Evolutionary conservation across 2,329 filamentous ascomycete genomes (phyloP), one percentile per base, ranked within the genome.

Genomic region (Hypoxylon sp.): DNA sequence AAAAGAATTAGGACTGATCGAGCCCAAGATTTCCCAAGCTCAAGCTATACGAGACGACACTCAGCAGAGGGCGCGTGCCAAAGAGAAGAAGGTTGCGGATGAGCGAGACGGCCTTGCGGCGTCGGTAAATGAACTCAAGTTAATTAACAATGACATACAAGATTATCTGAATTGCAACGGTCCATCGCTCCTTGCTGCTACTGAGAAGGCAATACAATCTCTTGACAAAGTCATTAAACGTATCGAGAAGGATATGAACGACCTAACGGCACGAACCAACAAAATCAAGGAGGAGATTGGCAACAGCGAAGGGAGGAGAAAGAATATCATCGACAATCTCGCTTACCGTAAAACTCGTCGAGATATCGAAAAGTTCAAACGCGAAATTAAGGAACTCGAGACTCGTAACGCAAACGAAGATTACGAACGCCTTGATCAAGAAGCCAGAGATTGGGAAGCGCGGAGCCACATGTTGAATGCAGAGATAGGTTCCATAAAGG

Each of bases 291-390:
- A 92, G 53, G 91, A 94, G 58, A 87, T 94, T 57, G 89, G 90
- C 74, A 93, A 94, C 75, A 92, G 93, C 63, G 92, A 94, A 71
- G 89, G 91, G 65, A 94, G 91, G 62, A 95, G 94, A 81, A 91
- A 93, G 74, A 94, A 93, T 71, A 97, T 99, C 73, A 86, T 85
- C 22, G 94, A 98, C 78, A 99, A 99, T 75, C 83, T 98, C 57
- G 90, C 90, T 69, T 97, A 94, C 78, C 92, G 96, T 64, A 91
- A 91, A 77, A 91, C 92, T 67, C 84, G 89, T 62, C 87, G 89
- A 60, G 86, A 90, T 39, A 85, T 98, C 1, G 86, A 92, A 46
- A 83, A 83, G 3, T 86, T 98, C 5, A 83, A 88, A 60, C 79
- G 80, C 17, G 92, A 96, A 67, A 94, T 99, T 70, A 80, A 83